Percentiles rank a stretch among this genome's conserved stretches.
phyloP scores from a whole-genome alignment of 2,329 filamentous ascomycete genomes.

The Fusarium redolens region DNA sequence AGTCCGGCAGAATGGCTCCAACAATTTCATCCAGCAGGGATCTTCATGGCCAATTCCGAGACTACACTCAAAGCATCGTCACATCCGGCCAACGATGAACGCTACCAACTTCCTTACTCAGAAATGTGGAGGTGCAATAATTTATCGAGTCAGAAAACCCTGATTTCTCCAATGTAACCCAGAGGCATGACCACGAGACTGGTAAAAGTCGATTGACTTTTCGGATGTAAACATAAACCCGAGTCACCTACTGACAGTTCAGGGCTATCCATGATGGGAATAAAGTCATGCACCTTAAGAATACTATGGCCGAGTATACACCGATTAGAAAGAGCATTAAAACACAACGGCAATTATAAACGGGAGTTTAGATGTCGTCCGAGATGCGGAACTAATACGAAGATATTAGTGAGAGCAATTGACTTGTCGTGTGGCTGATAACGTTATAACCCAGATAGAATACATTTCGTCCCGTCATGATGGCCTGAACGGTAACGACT shows the following conservation, averaged over 20 bases:
- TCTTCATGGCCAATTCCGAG: neutral
- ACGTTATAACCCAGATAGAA: neutral
- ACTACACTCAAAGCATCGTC: neutral
- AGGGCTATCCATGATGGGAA: neutral
- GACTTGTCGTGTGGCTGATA: neutral
- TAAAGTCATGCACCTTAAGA: neutral
- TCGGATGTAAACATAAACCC: constrained; percentile 11
- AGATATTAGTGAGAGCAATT: neutral
- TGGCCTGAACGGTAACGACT: neutral
- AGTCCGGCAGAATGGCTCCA: neutral
- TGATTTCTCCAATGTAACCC: constrained; percentile 3
- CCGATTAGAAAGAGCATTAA: neutral
- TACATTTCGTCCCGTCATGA: neutral
- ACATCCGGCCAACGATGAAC: neutral
- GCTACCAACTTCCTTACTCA: constrained; percentile 7
- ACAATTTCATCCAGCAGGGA: neutral
- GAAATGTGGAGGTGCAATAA: constrained; percentile 4
- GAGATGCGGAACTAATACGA: neutral
- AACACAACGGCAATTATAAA: constrained; percentile 4
- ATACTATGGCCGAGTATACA: constrained; percentile 3
- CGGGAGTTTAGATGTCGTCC: neutral
- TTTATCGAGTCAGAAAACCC: constrained; percentile 4
- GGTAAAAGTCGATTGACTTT: constrained; percentile 1
- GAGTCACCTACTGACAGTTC: neutral
- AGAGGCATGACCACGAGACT: constrained; percentile 13